phyloP scores from a whole-genome alignment of 2,329 filamentous ascomycete genomes.

The Fusarium denticulatum region DNA sequence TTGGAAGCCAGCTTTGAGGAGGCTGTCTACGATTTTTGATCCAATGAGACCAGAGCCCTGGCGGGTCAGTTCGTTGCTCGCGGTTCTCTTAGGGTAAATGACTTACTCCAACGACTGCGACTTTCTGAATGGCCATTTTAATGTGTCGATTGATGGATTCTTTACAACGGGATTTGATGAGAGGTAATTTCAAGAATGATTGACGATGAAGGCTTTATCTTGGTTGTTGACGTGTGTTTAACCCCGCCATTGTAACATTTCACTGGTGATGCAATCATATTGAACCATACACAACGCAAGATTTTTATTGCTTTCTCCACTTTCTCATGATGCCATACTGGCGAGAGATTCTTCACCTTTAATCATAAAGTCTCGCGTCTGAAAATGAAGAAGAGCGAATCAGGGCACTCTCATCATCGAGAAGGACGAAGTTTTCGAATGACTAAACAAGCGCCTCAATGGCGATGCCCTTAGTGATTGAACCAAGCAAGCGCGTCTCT shows the following conservation, averaged over 20 bases:
- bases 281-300: background rate
- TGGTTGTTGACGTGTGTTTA: accelerated
- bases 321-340: background rate
- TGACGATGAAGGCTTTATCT: background rate
- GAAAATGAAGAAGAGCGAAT: accelerated
- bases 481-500: accelerated
- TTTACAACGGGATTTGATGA: accelerated
- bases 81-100: accelerated
- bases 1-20: background rate
- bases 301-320: background rate
- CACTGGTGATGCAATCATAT: background rate
- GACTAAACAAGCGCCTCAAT: accelerated
- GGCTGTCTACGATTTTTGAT: background rate
- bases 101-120: conserved; percentile 11
- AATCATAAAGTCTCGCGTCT: too few species aligned
- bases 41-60: conserved; percentile 12
- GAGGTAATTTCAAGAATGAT: accelerated
- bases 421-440: too few species aligned
- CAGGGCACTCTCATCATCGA: accelerated
- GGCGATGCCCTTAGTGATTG: accelerated
- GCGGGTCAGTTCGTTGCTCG: background rate
- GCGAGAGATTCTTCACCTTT: background rate
- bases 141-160: accelerated
- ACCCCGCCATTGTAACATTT: conserved; percentile 1
- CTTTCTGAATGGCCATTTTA: background rate